A percentile compares a stretch with the other conserved stretches of the same genome.
phyloP scores from a whole-genome alignment of 129 eudicot species.

The Chrysanthemum lavandulifolium region DNA sequence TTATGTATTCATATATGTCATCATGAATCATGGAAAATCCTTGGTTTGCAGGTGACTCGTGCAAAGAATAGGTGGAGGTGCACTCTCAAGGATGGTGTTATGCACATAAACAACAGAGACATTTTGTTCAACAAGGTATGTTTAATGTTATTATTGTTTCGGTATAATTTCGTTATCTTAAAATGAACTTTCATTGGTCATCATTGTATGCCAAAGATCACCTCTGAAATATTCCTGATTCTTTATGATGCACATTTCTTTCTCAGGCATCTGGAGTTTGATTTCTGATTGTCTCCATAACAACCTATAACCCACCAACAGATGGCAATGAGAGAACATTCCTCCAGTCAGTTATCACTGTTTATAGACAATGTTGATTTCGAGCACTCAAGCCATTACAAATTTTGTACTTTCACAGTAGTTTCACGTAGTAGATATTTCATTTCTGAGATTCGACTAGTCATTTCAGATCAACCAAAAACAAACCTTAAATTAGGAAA shows the following conservation, averaged over 20 bases:
- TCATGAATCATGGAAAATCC: neutral
- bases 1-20: neutral
- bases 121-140: slow-evolving; percentile 92
- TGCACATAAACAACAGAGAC: slow-evolving; percentile 87
- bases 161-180: neutral
- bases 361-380: neutral
- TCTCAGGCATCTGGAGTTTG: slow-evolving; percentile 20
- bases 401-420: slow-evolving; percentile 14
- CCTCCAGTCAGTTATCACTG: neutral
- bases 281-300: slow-evolving; percentile 7
- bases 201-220: neutral
- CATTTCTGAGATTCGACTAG: neutral
- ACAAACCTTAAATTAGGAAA: neutral
- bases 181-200: neutral
- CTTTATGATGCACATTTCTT: neutral
- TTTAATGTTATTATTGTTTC: neutral
- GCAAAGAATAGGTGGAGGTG: slow-evolving; percentile 99
- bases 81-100: slow-evolving; percentile 94
- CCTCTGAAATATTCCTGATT: neutral
- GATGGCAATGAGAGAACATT: neutral
- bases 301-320: neutral
- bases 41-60: slow-evolving; percentile 69
- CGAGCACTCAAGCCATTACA: neutral
- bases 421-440: slow-evolving; percentile 7
- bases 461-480: neutral